phyloP scores from a whole-genome alignment of 495 filamentous ascomycete genomes.

The Annulohypoxylon moriforme region DNA sequence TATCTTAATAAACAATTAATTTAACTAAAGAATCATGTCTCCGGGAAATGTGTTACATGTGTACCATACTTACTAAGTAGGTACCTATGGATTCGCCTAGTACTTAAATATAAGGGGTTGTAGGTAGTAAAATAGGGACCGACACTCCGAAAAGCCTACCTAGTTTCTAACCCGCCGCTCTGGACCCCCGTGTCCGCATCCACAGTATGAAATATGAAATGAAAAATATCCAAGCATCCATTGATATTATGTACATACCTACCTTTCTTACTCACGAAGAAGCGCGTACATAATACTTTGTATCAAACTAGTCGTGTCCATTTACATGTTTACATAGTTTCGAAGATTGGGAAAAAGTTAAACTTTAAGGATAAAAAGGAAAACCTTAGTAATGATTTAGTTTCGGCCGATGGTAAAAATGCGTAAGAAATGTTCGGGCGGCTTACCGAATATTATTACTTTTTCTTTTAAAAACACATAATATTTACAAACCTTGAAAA shows the following conservation, averaged over 20 bases:
- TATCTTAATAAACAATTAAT: background rate
- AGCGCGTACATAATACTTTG: constrained; percentile 17
- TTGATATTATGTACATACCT: background rate
- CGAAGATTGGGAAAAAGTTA: no score
- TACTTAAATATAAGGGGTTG: constrained; percentile 15
- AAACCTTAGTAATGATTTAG: no score
- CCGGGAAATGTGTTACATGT: background rate
- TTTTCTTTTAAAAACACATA: no score
- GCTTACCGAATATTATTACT: constrained; percentile 10
- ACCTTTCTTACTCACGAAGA: constrained; percentile 14
- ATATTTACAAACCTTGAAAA: no score
- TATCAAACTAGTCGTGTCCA: no score
- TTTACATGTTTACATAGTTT: no score
- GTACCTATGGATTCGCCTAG: no score
- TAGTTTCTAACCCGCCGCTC: constrained; percentile 28
- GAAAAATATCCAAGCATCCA: background rate
- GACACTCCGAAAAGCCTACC: constrained; percentile 42
- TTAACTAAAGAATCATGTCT: background rate
- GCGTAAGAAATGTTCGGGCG: constrained; percentile 10
- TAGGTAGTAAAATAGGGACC: constrained; percentile 44
- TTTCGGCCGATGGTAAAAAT: constrained; percentile 15
- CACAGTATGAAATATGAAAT: constrained; percentile 24
- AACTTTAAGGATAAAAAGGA: no score
- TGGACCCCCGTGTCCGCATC: constrained; percentile 41
- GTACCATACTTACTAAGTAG: no score